A percentile compares a stretch with the other conserved stretches of the same genome.
Conservation (phyloP, 2,329 filamentous ascomycete species). For the Colletotrichum neosansevieriae region DNA sequence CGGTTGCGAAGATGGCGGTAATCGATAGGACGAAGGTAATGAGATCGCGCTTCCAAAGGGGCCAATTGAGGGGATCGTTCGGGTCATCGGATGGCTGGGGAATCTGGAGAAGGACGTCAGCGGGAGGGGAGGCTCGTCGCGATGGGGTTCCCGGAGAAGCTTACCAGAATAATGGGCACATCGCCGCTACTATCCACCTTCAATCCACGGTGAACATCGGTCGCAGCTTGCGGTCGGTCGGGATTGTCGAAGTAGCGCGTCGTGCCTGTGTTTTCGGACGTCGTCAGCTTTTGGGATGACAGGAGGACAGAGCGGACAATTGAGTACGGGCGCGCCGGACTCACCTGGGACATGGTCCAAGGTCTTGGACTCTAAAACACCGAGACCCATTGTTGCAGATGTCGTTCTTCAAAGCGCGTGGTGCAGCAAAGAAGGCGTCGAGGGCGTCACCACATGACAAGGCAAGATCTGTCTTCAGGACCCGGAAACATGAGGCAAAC, state of each 20-base stretch:
- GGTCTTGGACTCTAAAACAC: slow-evolving; percentile 76
- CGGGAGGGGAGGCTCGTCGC: neutral
- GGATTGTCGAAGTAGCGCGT: slow-evolving; percentile 74
- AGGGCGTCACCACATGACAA: slow-evolving; percentile 18
- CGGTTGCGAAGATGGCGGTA: slow-evolving; percentile 84
- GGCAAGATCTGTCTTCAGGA: neutral
- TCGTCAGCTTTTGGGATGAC: slow-evolving; percentile 19
- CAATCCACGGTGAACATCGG: slow-evolving; percentile 60
- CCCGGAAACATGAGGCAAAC: neutral
- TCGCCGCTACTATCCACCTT: slow-evolving; percentile 80
- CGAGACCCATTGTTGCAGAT: slow-evolving; percentile 70
- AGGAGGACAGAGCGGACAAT: slow-evolving; percentile 22
- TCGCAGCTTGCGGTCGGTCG: slow-evolving; percentile 57
- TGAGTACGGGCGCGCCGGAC: neutral
- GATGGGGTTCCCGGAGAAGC: slow-evolving; percentile 27
- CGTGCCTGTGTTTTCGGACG: slow-evolving; percentile 58
- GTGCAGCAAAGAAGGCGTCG: slow-evolving; percentile 5
- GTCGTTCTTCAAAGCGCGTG: neutral
- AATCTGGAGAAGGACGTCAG: slow-evolving; percentile 49
- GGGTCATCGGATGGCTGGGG: slow-evolving; percentile 93
- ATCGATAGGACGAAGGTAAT: slow-evolving; percentile 84
- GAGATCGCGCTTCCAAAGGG: slow-evolving; percentile 84
- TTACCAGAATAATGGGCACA: slow-evolving; percentile 80
- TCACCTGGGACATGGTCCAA: slow-evolving; percentile 81
- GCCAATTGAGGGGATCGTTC: slow-evolving; percentile 89